A percentile compares a stretch with the other conserved stretches of the same genome.
phyloP scores from a whole-genome alignment of 129 eudicot genomes.

The Logfia minima region DNA sequence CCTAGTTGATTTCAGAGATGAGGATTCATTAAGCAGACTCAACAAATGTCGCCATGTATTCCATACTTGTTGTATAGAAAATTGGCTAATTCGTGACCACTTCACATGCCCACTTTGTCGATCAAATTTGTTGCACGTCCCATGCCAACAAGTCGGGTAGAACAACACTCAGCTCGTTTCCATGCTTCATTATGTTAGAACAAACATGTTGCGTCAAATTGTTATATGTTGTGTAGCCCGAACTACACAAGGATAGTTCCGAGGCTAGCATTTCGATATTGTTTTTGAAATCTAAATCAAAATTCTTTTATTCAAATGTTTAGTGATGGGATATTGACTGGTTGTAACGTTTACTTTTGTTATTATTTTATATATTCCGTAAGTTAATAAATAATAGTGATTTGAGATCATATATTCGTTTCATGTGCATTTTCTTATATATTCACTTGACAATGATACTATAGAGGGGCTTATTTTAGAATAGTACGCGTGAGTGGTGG shows the following conservation, averaged over 20 bases:
- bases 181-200: too few species aligned
- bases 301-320: neutral
- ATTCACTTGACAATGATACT: too few species aligned
- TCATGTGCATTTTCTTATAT: neutral
- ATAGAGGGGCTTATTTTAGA: too few species aligned
- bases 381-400: too few species aligned
- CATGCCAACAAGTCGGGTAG: slow-evolving; percentile 20
- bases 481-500: too few species aligned
- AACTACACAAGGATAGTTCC: neutral
- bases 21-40: slow-evolving; percentile 49
- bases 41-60: slow-evolving; percentile 53
- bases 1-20: slow-evolving; percentile 45
- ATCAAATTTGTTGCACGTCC: slow-evolving; percentile 32
- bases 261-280: slow-evolving; percentile 19
- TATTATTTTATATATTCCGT: neutral
- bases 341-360: neutral
- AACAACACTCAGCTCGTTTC: neutral
- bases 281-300: too few species aligned
- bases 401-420: neutral
- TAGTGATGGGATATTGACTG: neutral
- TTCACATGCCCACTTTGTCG: slow-evolving; percentile 76
- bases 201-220: neutral
- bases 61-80: slow-evolving; percentile 49
- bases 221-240: slow-evolving; percentile 20
- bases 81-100: slow-evolving; percentile 48